Evolutionary conservation across 1,284 basidiomycete genomes (phyloP).

Genomic region (Rhizoctonia solani): DNA sequence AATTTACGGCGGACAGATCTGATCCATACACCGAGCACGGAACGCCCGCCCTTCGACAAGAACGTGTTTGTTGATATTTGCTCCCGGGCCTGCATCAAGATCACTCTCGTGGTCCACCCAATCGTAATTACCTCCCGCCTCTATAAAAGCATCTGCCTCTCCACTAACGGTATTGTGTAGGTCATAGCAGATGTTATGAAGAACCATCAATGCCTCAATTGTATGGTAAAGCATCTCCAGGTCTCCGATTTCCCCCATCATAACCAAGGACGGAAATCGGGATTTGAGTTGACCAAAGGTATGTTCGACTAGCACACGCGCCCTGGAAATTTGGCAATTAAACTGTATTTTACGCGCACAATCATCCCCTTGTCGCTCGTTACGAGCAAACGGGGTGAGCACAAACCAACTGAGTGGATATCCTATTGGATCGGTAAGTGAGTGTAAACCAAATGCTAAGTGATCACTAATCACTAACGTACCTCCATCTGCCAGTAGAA

Average conservation of each 20-base stretch:
- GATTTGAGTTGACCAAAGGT: constrained; percentile 4
- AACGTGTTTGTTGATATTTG: not conserved
- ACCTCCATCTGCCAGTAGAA: constrained; percentile 18
- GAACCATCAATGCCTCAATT: constrained; percentile 10
- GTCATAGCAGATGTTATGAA: constrained; percentile 16
- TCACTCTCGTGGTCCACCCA: not conserved
- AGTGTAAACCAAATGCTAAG: not conserved
- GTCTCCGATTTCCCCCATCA: not conserved
- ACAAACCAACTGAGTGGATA: not conserved
- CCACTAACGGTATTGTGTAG: not conserved
- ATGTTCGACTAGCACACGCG: not conserved
- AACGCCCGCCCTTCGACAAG: not conserved
- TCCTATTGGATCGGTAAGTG: not conserved
- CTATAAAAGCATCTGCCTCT: not conserved
- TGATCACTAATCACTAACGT: not conserved
- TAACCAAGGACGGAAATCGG: not conserved
- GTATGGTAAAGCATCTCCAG: not conserved
- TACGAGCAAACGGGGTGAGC: not conserved
- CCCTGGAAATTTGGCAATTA: not conserved
- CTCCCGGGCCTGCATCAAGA: not conserved
- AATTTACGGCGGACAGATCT: not conserved
- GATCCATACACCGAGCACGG: not conserved
- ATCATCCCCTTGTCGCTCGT: not conserved
- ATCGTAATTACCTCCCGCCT: not conserved
- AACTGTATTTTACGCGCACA: not conserved